Percentiles rank a stretch among this genome's conserved stretches.
These are phyloP conservation scores for Paracoccidioides brasiliensis DNA, from an alignment of 2,329 filamentous ascomycete genomes.

Conservation along the genomic window DNA sequence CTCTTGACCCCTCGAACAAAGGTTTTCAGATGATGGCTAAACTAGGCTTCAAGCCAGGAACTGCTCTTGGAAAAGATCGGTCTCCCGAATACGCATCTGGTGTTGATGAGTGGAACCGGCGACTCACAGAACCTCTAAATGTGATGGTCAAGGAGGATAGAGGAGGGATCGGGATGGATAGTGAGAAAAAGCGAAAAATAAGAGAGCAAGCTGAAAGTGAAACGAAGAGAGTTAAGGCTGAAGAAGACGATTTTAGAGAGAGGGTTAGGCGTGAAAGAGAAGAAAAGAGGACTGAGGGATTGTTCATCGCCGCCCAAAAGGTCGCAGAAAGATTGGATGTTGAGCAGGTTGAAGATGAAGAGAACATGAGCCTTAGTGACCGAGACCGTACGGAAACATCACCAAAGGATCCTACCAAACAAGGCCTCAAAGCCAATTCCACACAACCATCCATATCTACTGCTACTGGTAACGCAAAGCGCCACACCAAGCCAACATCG, in stretches of 20 bases:
- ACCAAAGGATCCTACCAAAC: conserved; percentile 10
- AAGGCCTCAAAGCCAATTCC: not conserved
- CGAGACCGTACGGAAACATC: conserved; percentile 6
- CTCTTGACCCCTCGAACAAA: conserved; percentile 64
- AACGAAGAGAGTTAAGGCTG: conserved; percentile 48
- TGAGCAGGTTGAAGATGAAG: conserved; percentile 28
- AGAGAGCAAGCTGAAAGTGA: conserved; percentile 47
- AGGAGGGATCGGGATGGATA: conserved; percentile 71
- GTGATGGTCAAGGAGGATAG: conserved; percentile 66
- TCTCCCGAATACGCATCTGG: conserved; percentile 13
- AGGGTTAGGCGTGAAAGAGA: conserved; percentile 59
- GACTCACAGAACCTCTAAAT: conserved; percentile 58
- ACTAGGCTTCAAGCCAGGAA: conserved; percentile 75
- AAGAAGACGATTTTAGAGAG: conserved; percentile 61
- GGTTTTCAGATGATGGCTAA: conserved; percentile 94
- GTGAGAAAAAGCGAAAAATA: conserved; percentile 66
- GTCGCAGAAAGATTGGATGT: conserved; percentile 65
- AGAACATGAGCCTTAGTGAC: conserved; percentile 10
- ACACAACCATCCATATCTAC: conserved; percentile 4
- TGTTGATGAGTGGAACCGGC: conserved; percentile 18
- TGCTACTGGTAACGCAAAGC: conserved; percentile 9
- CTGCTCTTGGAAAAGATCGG: conserved; percentile 54
- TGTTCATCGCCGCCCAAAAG: conserved; percentile 66
- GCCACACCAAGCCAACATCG: conserved; percentile 42
- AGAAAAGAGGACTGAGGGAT: conserved; percentile 52